Evolutionary conservation across 768 basidiomycete species (phyloP).

Genomic region (Lactarius quietus): DNA sequence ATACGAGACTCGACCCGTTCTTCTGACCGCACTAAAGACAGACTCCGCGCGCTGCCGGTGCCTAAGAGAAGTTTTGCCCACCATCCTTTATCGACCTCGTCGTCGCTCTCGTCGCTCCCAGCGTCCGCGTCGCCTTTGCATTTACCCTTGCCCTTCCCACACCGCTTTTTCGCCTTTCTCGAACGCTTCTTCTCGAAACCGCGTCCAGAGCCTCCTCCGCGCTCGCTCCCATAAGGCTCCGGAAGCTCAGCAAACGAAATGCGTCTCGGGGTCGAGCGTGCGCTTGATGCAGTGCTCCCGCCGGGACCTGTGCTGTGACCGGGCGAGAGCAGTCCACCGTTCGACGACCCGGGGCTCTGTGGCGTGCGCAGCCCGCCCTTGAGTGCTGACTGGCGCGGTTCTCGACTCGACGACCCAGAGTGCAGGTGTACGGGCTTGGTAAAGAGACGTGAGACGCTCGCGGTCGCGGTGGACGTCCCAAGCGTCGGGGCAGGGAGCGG

Average conservation of each 20-base stretch:
- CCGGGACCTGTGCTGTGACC: slow-evolving; percentile 30
- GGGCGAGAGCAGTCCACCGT: slow-evolving; percentile 17
- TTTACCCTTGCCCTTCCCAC: slow-evolving; percentile 36
- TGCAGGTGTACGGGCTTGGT: slow-evolving; percentile 57
- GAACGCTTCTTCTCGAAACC: slow-evolving; percentile 22
- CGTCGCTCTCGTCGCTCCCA: slow-evolving; percentile 12
- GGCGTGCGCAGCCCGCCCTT: slow-evolving; percentile 33
- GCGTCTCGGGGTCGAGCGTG: slow-evolving; percentile 60
- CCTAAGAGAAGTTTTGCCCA: slow-evolving; percentile 34
- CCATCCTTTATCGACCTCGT: slow-evolving; percentile 27
- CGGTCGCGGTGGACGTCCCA: slow-evolving; percentile 72
- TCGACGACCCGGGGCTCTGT: slow-evolving; percentile 35
- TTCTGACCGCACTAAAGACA: slow-evolving; percentile 41
- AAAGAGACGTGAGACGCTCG: slow-evolving; percentile 72
- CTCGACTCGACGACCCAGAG: slow-evolving; percentile 60
- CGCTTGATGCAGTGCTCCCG: slow-evolving; percentile 45
- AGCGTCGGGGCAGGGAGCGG: slow-evolving; percentile 46
- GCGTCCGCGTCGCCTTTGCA: slow-evolving; percentile 29
- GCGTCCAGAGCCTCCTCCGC: slow-evolving; percentile 22
- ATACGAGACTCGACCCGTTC: slow-evolving; percentile 41
- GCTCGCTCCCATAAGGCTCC: slow-evolving; percentile 47
- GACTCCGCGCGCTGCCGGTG: slow-evolving; percentile 18
- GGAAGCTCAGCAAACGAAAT: slow-evolving; percentile 77
- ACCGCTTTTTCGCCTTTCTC: slow-evolving; percentile 28
- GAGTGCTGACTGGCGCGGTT: slow-evolving; percentile 51